These are phyloP conservation scores for Candida adriatica DNA, from an alignment of 805 yeast genomes.

Conservation along the genomic window DNA sequence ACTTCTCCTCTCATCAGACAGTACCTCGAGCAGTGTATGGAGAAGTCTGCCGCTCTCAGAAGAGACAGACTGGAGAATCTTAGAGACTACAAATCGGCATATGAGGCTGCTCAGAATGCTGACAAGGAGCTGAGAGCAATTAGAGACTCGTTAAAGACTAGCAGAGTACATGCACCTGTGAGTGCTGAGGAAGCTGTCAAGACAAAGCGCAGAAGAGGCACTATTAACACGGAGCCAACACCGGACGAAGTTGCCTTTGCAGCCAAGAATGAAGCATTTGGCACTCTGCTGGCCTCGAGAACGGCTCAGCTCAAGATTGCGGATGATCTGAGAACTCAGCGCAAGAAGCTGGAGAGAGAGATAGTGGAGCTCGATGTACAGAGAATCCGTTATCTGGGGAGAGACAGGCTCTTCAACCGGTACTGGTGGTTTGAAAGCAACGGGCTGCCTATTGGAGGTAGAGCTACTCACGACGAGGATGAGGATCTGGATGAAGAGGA, in stretches of 20 bases:
- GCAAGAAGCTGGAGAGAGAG: constrained; percentile 49
- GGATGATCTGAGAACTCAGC: constrained; percentile 41
- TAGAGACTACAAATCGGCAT: constrained; percentile 47
- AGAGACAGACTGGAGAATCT: constrained; percentile 60
- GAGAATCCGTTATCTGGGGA: constrained; percentile 68
- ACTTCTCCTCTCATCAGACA: constrained; percentile 53
- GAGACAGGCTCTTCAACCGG: constrained; percentile 75
- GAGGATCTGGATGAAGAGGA: constrained; percentile 29
- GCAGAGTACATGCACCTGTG: constrained; percentile 6
- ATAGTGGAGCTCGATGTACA: constrained; percentile 71
- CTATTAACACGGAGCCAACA: constrained; percentile 30
- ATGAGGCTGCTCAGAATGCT: constrained; percentile 43
- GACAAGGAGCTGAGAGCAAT: constrained; percentile 34
- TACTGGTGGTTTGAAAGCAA: constrained; percentile 95
- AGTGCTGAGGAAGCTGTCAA: constrained; percentile 16
- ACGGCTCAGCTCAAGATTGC: constrained; percentile 30
- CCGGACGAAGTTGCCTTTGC: constrained; percentile 32
- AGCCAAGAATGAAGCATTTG: constrained; percentile 35
- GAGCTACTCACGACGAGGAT: constrained; percentile 25
- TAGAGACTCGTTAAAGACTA: constrained; percentile 20
- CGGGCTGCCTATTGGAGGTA: constrained; percentile 59
- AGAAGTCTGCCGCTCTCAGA: constrained; percentile 52
- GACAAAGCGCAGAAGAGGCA: constrained; percentile 26
- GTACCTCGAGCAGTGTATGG: constrained; percentile 63
- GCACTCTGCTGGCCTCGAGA: constrained; percentile 38